Evolutionary conservation across 306 rosid species (phyloP).

Genomic region (Hippophae gyantsensis): DNA sequence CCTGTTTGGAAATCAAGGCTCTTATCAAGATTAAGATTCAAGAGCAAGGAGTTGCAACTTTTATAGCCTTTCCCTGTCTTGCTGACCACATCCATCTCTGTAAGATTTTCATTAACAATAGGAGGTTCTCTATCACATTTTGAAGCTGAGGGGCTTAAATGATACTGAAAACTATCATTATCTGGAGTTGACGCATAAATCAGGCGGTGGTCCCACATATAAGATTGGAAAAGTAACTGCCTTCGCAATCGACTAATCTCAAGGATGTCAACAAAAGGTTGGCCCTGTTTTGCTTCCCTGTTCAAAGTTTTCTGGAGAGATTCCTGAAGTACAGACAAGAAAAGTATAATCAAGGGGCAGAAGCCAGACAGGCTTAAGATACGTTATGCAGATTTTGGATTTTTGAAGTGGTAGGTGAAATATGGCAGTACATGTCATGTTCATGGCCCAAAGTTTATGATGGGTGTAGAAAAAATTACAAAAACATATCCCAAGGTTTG

Average conservation of each 20-base stretch:
- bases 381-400: background rate
- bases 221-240: slow-evolving; percentile 75
- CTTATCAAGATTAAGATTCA: slow-evolving; percentile 24
- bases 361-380: slow-evolving; percentile 1
- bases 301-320: slow-evolving; percentile 44
- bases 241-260: slow-evolving; percentile 73
- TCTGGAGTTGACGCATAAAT: slow-evolving; percentile 34
- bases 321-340: slow-evolving; percentile 35
- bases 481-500: too few relatives aligned
- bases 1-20: slow-evolving; percentile 31
- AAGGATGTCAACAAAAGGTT: slow-evolving; percentile 64
- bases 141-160: slow-evolving; percentile 29
- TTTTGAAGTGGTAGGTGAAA: too few relatives aligned
- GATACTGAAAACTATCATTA: slow-evolving; percentile 19
- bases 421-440: too few relatives aligned
- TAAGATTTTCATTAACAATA: slow-evolving; percentile 28
- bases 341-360: slow-evolving; percentile 16
- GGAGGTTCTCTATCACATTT: slow-evolving; percentile 33
- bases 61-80: slow-evolving; percentile 31
- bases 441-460: too few relatives aligned
- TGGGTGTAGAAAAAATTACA: too few relatives aligned
- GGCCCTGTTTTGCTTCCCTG: slow-evolving; percentile 47
- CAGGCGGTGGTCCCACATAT: slow-evolving; percentile 81
- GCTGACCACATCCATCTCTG: slow-evolving; percentile 22
- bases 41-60: slow-evolving; percentile 28